Conservation (phyloP, 2,329 filamentous ascomycete species). For the Sarocladiaceae sp. region DNA sequence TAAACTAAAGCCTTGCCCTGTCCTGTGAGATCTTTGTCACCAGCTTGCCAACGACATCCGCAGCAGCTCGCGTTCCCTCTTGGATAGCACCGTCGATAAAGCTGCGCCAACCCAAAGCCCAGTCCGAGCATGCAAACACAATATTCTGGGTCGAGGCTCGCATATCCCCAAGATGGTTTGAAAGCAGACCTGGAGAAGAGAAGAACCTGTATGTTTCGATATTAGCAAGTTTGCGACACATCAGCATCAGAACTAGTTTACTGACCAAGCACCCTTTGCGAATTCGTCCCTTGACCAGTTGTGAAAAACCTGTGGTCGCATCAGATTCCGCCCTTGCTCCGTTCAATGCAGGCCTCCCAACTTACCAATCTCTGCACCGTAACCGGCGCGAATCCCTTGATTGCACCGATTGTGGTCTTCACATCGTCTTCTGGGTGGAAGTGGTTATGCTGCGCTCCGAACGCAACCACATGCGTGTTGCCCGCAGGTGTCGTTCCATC, state of each 20-base stretch:
- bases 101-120: constrained; percentile 42
- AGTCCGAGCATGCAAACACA: constrained; percentile 41
- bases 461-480: constrained; percentile 38
- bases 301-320: constrained; percentile 30
- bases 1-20: constrained; percentile 1
- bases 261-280: constrained; percentile 34
- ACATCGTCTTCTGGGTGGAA: constrained; percentile 37
- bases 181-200: constrained; percentile 22
- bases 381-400: constrained; percentile 27
- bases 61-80: constrained; percentile 27
- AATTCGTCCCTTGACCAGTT: constrained; percentile 43
- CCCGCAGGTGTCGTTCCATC: constrained; percentile 38
- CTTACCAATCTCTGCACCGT: constrained; percentile 6
- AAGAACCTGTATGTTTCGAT: constrained; percentile 23
- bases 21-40: constrained; percentile 11
- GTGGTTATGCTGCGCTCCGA: constrained; percentile 26
- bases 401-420: constrained; percentile 22
- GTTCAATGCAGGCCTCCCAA: neutral
- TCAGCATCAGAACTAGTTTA: neutral
- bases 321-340: neutral
- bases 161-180: constrained; percentile 32
- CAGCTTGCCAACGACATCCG: constrained; percentile 18
- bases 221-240: neutral
- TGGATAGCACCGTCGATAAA: constrained; percentile 46
- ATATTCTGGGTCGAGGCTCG: constrained; percentile 33